phyloP scores from a whole-genome alignment of 2,329 filamentous ascomycete genomes.

The Coleophoma eucalyptorum region DNA sequence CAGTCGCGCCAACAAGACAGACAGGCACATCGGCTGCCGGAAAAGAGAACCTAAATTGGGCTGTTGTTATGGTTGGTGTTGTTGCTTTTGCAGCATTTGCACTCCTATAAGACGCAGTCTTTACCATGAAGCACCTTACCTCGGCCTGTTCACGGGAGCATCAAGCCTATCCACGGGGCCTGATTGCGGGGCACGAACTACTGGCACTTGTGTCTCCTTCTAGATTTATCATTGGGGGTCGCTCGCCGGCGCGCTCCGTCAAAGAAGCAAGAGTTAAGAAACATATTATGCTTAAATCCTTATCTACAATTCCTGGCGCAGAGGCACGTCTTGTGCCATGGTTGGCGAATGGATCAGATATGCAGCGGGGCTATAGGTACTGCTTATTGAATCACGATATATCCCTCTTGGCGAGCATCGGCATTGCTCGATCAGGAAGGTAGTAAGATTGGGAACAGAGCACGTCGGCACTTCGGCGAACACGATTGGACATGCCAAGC shows the following conservation, averaged over 20 bases:
- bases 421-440: background rate
- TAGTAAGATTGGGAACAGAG: background rate
- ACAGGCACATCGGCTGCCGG: background rate
- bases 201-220: background rate
- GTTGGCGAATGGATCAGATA: background rate
- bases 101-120: background rate
- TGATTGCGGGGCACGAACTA: background rate
- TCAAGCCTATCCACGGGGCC: background rate
- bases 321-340: background rate
- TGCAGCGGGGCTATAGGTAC: background rate
- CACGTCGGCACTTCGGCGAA: background rate
- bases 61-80: background rate
- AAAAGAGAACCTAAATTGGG: background rate
- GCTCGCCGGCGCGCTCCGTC: background rate
- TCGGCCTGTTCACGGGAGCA: background rate
- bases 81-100: background rate
- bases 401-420: background rate
- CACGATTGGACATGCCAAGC: background rate
- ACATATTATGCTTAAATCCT: background rate
- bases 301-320: background rate
- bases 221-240: background rate
- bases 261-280: no score
- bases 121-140: background rate
- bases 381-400: background rate
- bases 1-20: background rate